phyloP scores from a whole-genome alignment of 345 rosid species.

The Eucalyptus dawsonii region DNA sequence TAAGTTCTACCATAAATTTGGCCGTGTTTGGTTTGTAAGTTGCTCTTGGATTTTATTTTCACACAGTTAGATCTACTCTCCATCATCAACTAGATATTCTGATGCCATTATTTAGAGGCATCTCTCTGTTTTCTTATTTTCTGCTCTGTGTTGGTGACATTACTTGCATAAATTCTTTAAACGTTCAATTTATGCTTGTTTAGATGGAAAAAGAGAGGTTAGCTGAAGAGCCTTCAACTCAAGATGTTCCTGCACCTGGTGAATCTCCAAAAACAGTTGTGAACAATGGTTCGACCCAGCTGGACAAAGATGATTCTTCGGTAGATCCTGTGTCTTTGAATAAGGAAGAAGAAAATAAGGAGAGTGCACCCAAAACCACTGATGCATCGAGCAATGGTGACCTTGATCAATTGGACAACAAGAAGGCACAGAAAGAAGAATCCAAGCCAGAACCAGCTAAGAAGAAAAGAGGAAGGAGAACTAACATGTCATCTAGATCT shows the following conservation, averaged over 20 bases:
- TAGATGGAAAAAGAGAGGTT: not conserved
- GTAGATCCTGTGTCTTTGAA: conserved; percentile 28
- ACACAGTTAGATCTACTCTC: not conserved
- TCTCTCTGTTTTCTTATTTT: not conserved
- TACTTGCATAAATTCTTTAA: not conserved
- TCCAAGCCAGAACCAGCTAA: not conserved
- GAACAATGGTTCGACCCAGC: conserved; percentile 50
- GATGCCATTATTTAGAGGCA: not conserved
- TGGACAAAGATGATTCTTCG: conserved; percentile 27
- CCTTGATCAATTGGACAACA: conserved; percentile 15
- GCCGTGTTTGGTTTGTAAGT: not conserved
- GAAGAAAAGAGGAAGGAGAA: conserved; percentile 24
- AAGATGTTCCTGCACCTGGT: conserved; percentile 24
- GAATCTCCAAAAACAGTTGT: conserved; percentile 42
- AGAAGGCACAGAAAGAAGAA: conserved; percentile 1
- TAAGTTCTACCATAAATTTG: not conserved
- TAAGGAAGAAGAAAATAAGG: conserved; percentile 18
- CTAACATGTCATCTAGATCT: conserved; percentile 10
- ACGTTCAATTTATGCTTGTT: not conserved
- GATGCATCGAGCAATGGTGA: conserved; percentile 27
- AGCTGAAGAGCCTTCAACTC: not conserved
- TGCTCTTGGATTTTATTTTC: not conserved
- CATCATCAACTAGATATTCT: not conserved
- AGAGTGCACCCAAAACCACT: conserved; percentile 4
- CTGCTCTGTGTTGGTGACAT: not conserved